Percentiles rank a stretch among this genome's conserved stretches.
Conservation (phyloP, 805 yeast genomes). For the Sugiyamaella americana region DNA sequence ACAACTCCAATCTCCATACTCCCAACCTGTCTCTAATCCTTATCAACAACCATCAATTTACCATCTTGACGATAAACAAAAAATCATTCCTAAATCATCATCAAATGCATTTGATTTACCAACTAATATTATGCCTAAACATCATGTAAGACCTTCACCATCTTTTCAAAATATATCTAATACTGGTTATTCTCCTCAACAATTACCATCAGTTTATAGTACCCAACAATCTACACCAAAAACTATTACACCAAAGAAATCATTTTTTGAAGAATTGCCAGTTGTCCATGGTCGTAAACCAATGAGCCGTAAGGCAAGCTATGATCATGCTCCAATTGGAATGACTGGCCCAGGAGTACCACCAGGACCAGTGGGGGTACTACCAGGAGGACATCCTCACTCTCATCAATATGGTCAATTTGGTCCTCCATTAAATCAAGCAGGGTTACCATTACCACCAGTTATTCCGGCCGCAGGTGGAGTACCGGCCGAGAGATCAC, state of each 20-base stretch:
- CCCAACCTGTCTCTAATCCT: neutral
- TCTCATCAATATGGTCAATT: neutral
- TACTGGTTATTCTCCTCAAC: neutral
- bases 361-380: too few relatives aligned
- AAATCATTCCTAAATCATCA: conserved; percentile 19
- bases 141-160: conserved; percentile 19
- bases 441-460: conserved; percentile 3
- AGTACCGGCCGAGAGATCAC: too few relatives aligned
- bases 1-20: neutral
- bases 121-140: conserved; percentile 26
- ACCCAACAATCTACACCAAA: conserved; percentile 5
- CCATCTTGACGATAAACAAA: neutral
- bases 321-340: conserved; percentile 11
- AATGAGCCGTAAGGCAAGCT: conserved; percentile 14
- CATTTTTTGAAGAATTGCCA: conserved; percentile 59
- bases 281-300: conserved; percentile 28
- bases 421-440: conserved; percentile 3
- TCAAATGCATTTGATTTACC: conserved; percentile 32
- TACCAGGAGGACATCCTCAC: neutral
- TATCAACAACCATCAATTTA: neutral
- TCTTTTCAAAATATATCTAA: conserved; percentile 16
- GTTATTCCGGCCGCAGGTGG: neutral
- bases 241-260: conserved; percentile 29
- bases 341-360: too few relatives aligned
- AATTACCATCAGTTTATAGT: neutral